These are phyloP conservation scores for Fraxinus cuspidata DNA, from an alignment of 257 asterid species.

Conservation along the genomic window DNA sequence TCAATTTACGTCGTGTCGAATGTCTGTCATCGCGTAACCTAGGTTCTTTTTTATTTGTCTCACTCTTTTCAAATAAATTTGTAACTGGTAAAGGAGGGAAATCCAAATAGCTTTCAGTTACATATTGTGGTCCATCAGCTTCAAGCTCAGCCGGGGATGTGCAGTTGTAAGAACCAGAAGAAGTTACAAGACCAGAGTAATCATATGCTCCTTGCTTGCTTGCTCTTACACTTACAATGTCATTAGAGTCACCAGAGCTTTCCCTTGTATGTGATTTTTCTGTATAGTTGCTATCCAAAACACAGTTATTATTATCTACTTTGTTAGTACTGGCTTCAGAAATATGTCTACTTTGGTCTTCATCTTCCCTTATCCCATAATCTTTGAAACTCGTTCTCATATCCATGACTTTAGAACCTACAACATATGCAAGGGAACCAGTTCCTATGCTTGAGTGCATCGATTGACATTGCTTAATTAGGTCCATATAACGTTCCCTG, in stretches of 20 bases:
- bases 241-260: constrained; percentile 68
- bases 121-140: constrained; percentile 44
- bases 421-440: constrained; percentile 92
- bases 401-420: constrained; percentile 98
- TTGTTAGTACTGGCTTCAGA: constrained; percentile 48
- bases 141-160: constrained; percentile 48
- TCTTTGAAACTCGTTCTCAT: constrained; percentile 88
- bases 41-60: constrained; percentile 44
- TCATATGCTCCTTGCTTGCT: constrained; percentile 66
- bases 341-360: constrained; percentile 41
- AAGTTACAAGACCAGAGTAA: constrained; percentile 59
- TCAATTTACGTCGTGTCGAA: constrained; percentile 55
- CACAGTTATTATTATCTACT: constrained; percentile 39
- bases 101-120: constrained; percentile 61
- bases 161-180: constrained; percentile 51
- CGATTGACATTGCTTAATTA: constrained; percentile 76
- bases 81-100: constrained; percentile 85
- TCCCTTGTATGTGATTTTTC: constrained; percentile 50
- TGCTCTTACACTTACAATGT: constrained; percentile 63
- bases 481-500: constrained; percentile 89
- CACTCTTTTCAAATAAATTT: constrained; percentile 68
- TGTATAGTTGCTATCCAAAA: constrained; percentile 43
- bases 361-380: constrained; percentile 55
- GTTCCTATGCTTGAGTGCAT: constrained; percentile 99
- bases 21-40: constrained; percentile 52